Evolutionary conservation across 176 grass and related monocot species (phyloP), one percentile per base, ranked within the genome.

Genomic region (Panicum miliaceum): DNA sequence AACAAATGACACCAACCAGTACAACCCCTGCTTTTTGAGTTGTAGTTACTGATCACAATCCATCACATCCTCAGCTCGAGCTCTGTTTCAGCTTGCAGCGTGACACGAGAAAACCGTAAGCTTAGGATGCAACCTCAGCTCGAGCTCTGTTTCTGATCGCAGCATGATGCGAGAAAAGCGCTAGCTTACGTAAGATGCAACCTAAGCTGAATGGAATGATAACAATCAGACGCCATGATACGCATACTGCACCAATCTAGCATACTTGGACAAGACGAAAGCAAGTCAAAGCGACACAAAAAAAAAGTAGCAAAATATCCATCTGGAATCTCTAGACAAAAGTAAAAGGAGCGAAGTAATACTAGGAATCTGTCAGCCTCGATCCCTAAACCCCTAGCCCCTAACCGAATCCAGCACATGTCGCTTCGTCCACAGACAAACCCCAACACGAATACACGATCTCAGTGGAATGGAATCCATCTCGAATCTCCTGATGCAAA

Each of bases 311-410:
- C n/a, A 26, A 45, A 41, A 32, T 14, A 56, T 36, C 32, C 76
- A 66, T 62, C 50, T 35, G 0, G 46, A 84, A 68, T 84, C 20
- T 84, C 26, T 12, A 61, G 40, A 20, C 9, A 50, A 15, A 43
- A 16, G n/a, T 36, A 48, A 25, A 68, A 11, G 62, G 36, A 19
- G 35, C 13, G 12, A 69, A 84, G 15, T 8, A 68, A 11, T 8
- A 68, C 3, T 74, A 78, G 67, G 68, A 81, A 89, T 85, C 12
- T 64, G 64, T 76, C 52, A 63, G 5, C 71, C 3, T 1, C n/a
- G 47, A 59, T 76, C 38, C 78, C 59, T 75, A 47, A 56, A 81
- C 43, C 68, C 45, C 23, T 68, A 46, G 53, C 8, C 37, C 19
- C n/a, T 12, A 51, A 54, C 25, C 9, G 60, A 68, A 75, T 67